A percentile compares a stretch with the other conserved stretches of the same genome.
These are phyloP conservation scores for Chaetomidium leptoderma DNA, from an alignment of 495 filamentous ascomycete genomes.

Conservation along the genomic window DNA sequence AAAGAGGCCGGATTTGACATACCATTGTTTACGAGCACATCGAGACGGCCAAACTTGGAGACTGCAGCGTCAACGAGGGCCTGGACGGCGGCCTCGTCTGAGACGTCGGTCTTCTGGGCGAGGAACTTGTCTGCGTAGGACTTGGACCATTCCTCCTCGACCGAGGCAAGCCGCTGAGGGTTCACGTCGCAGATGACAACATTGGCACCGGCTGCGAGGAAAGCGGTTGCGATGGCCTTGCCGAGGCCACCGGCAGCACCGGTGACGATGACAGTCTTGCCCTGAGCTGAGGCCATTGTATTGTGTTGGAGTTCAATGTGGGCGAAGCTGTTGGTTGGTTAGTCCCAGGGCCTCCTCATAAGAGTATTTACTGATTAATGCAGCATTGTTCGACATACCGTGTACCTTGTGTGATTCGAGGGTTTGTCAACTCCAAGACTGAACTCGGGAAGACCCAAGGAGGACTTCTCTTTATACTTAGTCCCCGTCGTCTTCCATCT, in stretches of 20 bases:
- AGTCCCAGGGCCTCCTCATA: neutral
- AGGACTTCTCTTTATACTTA: neutral
- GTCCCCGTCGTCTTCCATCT: neutral
- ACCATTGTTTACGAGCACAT: slow-evolving; percentile 48
- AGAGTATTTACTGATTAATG: too few relatives aligned
- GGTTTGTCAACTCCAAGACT: neutral
- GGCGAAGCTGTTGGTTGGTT: neutral
- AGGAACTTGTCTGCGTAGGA: slow-evolving; percentile 29
- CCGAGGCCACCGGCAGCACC: slow-evolving; percentile 44
- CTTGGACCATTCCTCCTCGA: slow-evolving; percentile 28
- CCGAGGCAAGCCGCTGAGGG: slow-evolving; percentile 34
- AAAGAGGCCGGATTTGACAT: neutral
- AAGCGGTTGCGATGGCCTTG: slow-evolving; percentile 36
- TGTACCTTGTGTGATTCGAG: neutral
- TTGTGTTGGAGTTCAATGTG: neutral
- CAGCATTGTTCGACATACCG: neutral
- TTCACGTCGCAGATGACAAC: slow-evolving; percentile 47
- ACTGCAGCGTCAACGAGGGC: slow-evolving; percentile 33
- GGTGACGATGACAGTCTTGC: slow-evolving; percentile 44
- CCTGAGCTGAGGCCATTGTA: slow-evolving; percentile 26
- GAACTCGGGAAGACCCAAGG: neutral
- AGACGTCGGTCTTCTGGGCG: slow-evolving; percentile 33
- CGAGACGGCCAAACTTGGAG: slow-evolving; percentile 41
- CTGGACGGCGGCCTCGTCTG: slow-evolving; percentile 35
- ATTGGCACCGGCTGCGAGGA: slow-evolving; percentile 40